Conservation (phyloP, 139 green algal genomes). For the Pleodorina starrii region DNA sequence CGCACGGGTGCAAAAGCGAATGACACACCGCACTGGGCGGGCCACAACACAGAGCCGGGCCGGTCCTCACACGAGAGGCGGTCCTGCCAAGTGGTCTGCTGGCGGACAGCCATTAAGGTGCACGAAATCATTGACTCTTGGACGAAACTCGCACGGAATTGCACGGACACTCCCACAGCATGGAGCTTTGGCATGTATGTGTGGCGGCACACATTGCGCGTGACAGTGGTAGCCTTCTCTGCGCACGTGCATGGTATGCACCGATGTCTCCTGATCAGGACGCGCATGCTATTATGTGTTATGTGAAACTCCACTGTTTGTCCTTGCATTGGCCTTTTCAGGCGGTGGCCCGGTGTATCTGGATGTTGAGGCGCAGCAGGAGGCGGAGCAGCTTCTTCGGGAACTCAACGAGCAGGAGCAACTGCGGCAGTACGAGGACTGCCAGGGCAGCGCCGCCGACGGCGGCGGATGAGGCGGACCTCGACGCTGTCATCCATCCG, state of each 20-base stretch:
- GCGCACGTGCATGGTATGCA: too few species aligned
- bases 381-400: slow-evolving; percentile 70
- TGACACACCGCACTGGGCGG: background rate
- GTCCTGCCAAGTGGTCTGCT: background rate
- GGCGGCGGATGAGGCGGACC: slow-evolving; percentile 23
- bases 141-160: too few species aligned
- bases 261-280: too few species aligned
- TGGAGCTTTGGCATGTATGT: too few species aligned
- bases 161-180: too few species aligned
- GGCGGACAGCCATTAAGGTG: too few species aligned
- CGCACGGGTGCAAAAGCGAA: slow-evolving; percentile 20
- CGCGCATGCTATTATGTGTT: too few species aligned
- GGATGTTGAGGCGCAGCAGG: slow-evolving; percentile 63
- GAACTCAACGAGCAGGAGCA: slow-evolving; percentile 49
- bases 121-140: too few species aligned
- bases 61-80: background rate
- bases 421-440: slow-evolving; percentile 5
- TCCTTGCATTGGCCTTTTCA: background rate
- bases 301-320: too few species aligned
- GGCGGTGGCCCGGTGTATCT: background rate
- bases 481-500: slow-evolving; percentile 7
- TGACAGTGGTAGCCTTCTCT: too few species aligned
- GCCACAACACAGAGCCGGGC: background rate
- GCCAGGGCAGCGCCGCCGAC: background rate
- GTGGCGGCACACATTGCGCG: too few species aligned